Conservation (phyloP, 345 rosid genomes). For the Rhizophora mangle region DNA sequence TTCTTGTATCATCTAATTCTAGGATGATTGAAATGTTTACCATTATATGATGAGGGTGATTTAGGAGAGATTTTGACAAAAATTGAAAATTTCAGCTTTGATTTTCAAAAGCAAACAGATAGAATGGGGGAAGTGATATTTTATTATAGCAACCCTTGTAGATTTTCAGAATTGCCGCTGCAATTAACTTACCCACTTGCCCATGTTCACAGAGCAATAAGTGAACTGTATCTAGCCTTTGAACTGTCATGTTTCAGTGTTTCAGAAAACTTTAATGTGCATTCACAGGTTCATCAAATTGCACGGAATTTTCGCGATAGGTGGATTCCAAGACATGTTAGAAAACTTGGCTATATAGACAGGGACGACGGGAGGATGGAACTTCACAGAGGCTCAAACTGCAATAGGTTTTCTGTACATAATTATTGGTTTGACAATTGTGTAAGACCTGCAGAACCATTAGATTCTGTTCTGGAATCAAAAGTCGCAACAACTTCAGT, state of each 20-base stretch:
- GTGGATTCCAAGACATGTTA: slow-evolving; percentile 72
- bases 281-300: slow-evolving; percentile 85
- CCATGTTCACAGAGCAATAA: no score
- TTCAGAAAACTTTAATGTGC: slow-evolving; percentile 8
- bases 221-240: neutral
- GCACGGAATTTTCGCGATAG: slow-evolving; percentile 85
- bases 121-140: neutral
- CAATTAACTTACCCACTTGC: neutral
- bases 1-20: neutral
- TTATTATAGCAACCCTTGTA: neutral
- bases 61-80: neutral
- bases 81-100: neutral
- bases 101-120: neutral
- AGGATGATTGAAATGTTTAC: no score
- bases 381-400: slow-evolving; percentile 36
- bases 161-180: neutral
- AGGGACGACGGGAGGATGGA: slow-evolving; percentile 61
- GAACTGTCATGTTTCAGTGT: neutral
- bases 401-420: slow-evolving; percentile 44
- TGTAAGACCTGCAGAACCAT: slow-evolving; percentile 50
- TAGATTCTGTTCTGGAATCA: slow-evolving; percentile 34
- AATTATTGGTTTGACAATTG: slow-evolving; percentile 48
- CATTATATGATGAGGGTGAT: neutral
- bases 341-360: slow-evolving; percentile 52
- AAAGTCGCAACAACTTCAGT: slow-evolving; percentile 31